Conservation (phyloP, 345 rosid species). For the Pistacia vera region DNA sequence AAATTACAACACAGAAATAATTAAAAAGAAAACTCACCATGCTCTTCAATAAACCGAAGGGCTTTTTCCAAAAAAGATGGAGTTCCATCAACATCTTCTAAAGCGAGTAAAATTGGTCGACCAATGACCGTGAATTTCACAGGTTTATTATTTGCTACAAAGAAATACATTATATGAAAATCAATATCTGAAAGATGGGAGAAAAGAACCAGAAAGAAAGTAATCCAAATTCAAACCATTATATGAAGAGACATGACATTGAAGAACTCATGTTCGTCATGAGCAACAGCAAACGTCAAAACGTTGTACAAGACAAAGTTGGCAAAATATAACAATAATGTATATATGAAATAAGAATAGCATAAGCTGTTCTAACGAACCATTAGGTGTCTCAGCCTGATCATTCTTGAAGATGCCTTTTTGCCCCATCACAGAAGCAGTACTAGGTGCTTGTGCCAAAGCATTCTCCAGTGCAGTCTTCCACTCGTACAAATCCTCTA, state of each 20-base stretch:
- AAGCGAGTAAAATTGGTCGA: conserved; percentile 88
- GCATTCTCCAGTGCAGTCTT: conserved; percentile 91
- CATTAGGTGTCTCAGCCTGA: conserved; percentile 54
- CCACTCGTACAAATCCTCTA: conserved; percentile 91
- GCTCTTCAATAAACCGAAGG: conserved; percentile 84
- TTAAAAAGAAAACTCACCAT: conserved; percentile 53
- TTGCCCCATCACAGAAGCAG: conserved; percentile 73
- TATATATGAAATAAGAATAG: background rate
- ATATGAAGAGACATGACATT: background rate
- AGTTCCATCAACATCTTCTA: conserved; percentile 96
- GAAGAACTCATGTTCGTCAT: conserved; percentile 1
- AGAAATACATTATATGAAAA: conserved; percentile 8
- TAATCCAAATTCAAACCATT: conserved; percentile 1
- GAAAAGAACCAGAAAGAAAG: conserved; percentile 16
- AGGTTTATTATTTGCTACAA: conserved; percentile 66
- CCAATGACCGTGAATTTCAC: conserved; percentile 60
- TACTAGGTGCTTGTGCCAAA: conserved; percentile 84
- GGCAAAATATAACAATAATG: background rate
- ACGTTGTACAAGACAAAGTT: background rate
- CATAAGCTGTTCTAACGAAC: conserved; percentile 50
- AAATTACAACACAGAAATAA: background rate
- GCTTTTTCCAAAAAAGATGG: conserved; percentile 99
- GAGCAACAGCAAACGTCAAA: conserved; percentile 6
- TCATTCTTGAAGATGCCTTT: conserved; percentile 76
- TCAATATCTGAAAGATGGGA: conserved; percentile 16